These are phyloP conservation scores for Capsicum rhomboideum DNA, from an alignment of 257 asterid species.

Conservation along the genomic window DNA sequence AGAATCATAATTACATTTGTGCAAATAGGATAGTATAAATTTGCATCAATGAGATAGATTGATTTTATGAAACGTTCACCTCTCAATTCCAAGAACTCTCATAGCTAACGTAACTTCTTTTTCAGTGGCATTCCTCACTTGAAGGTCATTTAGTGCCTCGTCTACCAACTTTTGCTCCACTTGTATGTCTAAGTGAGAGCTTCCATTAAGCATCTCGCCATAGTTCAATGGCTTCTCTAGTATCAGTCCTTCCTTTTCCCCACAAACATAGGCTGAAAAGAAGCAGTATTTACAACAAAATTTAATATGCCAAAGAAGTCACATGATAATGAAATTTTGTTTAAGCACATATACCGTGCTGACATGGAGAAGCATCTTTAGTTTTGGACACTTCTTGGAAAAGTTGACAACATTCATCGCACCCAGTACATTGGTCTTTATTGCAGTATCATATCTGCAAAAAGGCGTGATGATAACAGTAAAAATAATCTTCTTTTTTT, in stretches of 20 bases:
- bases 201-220: conserved; percentile 36
- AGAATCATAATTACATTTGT: not conserved
- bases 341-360: not conserved
- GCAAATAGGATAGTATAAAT: not conserved
- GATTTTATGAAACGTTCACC: not conserved
- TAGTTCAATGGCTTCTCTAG: conserved; percentile 30
- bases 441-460: conserved; percentile 11
- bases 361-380: conserved; percentile 10
- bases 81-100: not conserved
- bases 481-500: not conserved
- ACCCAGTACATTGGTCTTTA: conserved; percentile 1
- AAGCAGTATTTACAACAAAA: not conserved
- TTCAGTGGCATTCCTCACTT: not conserved
- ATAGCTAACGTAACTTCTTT: not conserved
- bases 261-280: conserved; percentile 18
- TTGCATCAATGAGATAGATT: not conserved
- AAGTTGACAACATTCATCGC: conserved; percentile 7
- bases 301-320: not conserved
- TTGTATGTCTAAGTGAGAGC: conserved; percentile 26
- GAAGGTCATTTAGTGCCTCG: conserved; percentile 10
- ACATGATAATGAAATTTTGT: not conserved
- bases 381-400: conserved; percentile 6
- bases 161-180: conserved; percentile 24
- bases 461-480: not conserved
- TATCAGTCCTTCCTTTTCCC: conserved; percentile 22